Percentiles rank a stretch among this genome's conserved stretches.
phyloP scores from a whole-genome alignment of 129 eudicot species.

The Pseudognaphalium luteoalbum region DNA sequence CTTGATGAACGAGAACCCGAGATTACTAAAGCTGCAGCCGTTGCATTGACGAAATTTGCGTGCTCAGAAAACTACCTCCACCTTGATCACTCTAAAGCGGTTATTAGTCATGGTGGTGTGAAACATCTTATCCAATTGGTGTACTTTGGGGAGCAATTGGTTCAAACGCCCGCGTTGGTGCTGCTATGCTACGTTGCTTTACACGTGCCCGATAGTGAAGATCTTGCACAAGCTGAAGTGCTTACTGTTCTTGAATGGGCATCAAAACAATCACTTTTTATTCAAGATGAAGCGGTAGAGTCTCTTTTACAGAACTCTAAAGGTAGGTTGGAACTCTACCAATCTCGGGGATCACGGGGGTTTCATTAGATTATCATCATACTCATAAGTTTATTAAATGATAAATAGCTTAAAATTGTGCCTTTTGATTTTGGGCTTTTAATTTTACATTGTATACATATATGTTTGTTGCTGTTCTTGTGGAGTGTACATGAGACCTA shows the following conservation, averaged over 20 bases:
- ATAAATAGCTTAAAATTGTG: conserved; percentile 8
- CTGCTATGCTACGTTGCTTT: conserved; percentile 41
- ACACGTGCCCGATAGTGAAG: conserved; percentile 42
- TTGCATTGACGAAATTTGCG: conserved; percentile 36
- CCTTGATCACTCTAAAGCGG: conserved; percentile 40
- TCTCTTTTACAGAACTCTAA: conserved; percentile 35
- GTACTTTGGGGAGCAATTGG: conserved; percentile 45
- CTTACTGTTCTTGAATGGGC: conserved; percentile 50
- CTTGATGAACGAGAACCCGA: conserved; percentile 43
- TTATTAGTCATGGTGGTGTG: conserved; percentile 38
- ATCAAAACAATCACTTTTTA: conserved; percentile 32
- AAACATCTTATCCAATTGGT: conserved; percentile 42
- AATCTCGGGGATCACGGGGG: conserved; percentile 49
- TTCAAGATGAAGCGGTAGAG: conserved; percentile 38
- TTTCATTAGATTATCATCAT: conserved; percentile 31
- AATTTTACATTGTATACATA: conserved; percentile 20
- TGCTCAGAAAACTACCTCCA: conserved; percentile 42
- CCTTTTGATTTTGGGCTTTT: conserved; percentile 16
- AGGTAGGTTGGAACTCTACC: conserved; percentile 44
- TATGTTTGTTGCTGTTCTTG: conserved; percentile 30
- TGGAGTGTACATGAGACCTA: conserved; percentile 35
- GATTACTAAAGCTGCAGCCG: conserved; percentile 33
- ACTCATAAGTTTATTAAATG: background rate
- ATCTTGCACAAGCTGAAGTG: conserved; percentile 43
- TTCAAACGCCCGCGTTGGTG: conserved; percentile 35